Conservation (phyloP, 179 eudicot genomes). For the Heliamphora pulchella region DNA sequence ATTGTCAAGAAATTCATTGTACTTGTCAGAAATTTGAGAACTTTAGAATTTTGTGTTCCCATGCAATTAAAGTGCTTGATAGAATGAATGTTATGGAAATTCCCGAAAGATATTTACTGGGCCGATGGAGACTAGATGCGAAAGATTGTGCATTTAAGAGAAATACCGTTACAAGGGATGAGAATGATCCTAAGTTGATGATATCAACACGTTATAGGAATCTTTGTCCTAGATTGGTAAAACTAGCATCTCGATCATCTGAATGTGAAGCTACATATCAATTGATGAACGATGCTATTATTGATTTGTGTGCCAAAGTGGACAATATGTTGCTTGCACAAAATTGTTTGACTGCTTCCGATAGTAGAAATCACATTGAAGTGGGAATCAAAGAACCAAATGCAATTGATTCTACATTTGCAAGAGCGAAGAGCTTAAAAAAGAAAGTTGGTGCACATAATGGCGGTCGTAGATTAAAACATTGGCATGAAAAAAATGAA, state of each 20-base stretch:
- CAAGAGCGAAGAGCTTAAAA: neutral
- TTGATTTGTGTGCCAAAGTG: no score
- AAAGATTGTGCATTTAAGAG: no score
- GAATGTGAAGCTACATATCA: no score
- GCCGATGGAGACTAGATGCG: neutral
- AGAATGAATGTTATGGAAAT: neutral
- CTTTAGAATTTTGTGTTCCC: neutral
- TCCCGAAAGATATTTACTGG: neutral
- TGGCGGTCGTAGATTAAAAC: neutral
- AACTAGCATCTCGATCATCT: no score
- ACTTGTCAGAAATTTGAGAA: neutral
- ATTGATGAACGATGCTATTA: no score
- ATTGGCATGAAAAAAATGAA: neutral
- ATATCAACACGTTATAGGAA: no score
- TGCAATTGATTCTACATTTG: neutral
- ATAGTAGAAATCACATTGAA: neutral
- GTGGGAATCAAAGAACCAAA: neutral
- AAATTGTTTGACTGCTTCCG: no score
- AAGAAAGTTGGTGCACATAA: no score
- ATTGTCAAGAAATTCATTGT: neutral
- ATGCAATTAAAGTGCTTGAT: neutral
- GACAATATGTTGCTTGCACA: neutral
- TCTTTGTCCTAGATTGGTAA: no score
- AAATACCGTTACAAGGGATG: no score
- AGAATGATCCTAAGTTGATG: no score